Percentiles rank a stretch among this genome's conserved stretches.
These are phyloP conservation scores for Cyberlindnera galapagoensis DNA, from an alignment of 805 yeast species.

Conservation along the genomic window DNA sequence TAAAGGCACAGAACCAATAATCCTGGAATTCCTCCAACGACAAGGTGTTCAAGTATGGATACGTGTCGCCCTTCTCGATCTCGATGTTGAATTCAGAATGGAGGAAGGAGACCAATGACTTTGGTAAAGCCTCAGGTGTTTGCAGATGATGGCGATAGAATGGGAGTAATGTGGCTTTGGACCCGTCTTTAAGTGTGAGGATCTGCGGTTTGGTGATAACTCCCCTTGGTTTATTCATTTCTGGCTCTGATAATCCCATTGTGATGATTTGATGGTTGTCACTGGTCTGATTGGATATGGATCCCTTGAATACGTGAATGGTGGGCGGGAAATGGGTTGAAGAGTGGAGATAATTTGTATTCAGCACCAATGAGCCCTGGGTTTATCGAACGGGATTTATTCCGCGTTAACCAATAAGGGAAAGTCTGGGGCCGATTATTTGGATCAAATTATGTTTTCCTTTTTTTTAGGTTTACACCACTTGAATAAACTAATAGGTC, in stretches of 20 bases:
- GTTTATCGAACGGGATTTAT: no score
- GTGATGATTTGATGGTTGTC: background rate
- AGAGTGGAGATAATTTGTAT: no score
- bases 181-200: slow-evolving; percentile 37
- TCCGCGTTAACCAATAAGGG: no score
- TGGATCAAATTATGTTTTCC: no score
- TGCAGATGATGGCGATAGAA: slow-evolving; percentile 33
- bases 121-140: slow-evolving; percentile 38
- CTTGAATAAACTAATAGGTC: no score
- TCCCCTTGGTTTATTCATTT: slow-evolving; percentile 26
- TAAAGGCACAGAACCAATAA: slow-evolving; percentile 65
- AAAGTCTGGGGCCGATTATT: no score
- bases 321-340: no score
- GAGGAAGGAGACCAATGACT: slow-evolving; percentile 38
- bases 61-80: slow-evolving; percentile 68
- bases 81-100: slow-evolving; percentile 53
- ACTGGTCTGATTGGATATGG: background rate
- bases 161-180: slow-evolving; percentile 55
- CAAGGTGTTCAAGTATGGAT: slow-evolving; percentile 48
- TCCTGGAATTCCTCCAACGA: slow-evolving; percentile 44
- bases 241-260: slow-evolving; percentile 26
- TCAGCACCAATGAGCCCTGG: no score
- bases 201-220: slow-evolving; percentile 27
- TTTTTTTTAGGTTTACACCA: no score
- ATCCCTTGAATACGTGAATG: no score